Percentiles rank a stretch among this genome's conserved stretches.
Conservation (phyloP, 2,329 filamentous ascomycete species). For the Bipolaris oryzae region DNA sequence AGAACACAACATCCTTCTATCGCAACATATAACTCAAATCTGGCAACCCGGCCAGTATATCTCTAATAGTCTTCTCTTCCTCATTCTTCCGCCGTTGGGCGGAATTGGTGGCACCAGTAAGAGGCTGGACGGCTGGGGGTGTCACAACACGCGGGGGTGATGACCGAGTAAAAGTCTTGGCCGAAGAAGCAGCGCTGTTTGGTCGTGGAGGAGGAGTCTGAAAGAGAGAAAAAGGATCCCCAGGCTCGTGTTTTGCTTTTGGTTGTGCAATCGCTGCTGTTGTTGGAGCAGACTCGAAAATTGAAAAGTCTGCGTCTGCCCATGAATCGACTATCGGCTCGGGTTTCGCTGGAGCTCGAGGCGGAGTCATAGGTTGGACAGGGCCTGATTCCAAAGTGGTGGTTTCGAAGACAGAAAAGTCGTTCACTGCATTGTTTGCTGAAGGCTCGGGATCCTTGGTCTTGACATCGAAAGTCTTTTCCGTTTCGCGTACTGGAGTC, state of each 20-base stretch:
- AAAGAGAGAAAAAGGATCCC: constrained; percentile 38
- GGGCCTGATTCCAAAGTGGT: not conserved
- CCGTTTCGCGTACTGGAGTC: not conserved
- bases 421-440: constrained; percentile 2
- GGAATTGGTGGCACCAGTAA: constrained; percentile 33
- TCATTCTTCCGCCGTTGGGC: constrained; percentile 35
- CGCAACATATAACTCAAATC: constrained; percentile 44
- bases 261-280: constrained; percentile 2
- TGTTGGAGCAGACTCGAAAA: constrained; percentile 39
- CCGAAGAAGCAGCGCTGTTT: constrained; percentile 11
- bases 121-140: constrained; percentile 27
- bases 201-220: constrained; percentile 21
- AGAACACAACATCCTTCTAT: not conserved
- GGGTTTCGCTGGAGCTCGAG: not conserved
- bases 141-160: constrained; percentile 26
- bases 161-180: constrained; percentile 27
- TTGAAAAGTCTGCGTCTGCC: constrained; percentile 27
- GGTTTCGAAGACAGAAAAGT: constrained; percentile 7
- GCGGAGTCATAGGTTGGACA: constrained; percentile 12
- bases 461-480: not conserved
- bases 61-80: constrained; percentile 36
- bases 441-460: not conserved
- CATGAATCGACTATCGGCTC: constrained; percentile 19
- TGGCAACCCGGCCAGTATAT: constrained; percentile 37
- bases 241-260: constrained; percentile 11